Conservation (phyloP, 2,329 filamentous ascomycete species). For the Sporothrix globosa region DNA sequence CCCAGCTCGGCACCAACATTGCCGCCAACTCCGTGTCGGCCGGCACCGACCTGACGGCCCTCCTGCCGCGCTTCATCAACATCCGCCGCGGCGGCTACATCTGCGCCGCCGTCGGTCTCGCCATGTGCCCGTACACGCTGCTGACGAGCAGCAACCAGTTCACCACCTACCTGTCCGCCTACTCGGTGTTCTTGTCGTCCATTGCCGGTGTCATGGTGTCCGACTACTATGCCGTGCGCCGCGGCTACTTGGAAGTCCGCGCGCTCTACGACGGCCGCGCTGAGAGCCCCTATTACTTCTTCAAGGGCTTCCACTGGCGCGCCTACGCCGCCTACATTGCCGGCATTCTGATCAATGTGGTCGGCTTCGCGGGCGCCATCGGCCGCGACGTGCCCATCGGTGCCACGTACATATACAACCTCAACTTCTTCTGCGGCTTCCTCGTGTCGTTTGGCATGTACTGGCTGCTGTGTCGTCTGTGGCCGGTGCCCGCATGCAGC, state of each 20-base stretch:
- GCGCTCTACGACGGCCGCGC: conserved; percentile 75
- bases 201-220: conserved; percentile 89
- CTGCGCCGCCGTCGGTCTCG: conserved; percentile 76
- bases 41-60: conserved; percentile 78
- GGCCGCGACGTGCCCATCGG: conserved; percentile 72
- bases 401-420: conserved; percentile 82
- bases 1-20: conserved; percentile 85
- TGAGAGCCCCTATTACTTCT: conserved; percentile 72
- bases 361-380: conserved; percentile 84
- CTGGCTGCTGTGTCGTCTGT: conserved; percentile 69
- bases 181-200: conserved; percentile 90
- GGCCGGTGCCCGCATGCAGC: conserved; percentile 74
- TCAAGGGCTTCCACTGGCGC: conserved; percentile 76
- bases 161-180: conserved; percentile 87
- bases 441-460: conserved; percentile 69
- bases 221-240: conserved; percentile 86
- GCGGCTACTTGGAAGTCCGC: conserved; percentile 76
- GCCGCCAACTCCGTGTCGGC: conserved; percentile 84
- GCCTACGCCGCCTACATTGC: conserved; percentile 80
- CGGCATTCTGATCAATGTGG: conserved; percentile 86
- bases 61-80: conserved; percentile 77
- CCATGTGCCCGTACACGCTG: conserved; percentile 86
- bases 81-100: conserved; percentile 88
- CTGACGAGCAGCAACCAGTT: conserved; percentile 77
- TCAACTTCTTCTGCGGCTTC: conserved; percentile 90